Conservation (phyloP, 768 basidiomycete species). For the Auricularia cornea region DNA sequence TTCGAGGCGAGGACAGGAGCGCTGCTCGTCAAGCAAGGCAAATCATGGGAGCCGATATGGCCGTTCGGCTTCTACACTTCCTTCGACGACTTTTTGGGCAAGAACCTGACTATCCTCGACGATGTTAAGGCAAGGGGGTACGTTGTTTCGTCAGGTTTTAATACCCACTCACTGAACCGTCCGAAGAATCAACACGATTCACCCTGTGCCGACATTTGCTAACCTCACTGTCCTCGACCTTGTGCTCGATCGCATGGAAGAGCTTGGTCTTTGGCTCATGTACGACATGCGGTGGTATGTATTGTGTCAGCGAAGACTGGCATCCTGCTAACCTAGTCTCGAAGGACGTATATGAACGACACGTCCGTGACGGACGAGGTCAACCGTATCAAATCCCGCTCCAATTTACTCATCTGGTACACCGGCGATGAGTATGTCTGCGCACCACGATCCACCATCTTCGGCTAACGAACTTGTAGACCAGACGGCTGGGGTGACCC, state of each 20-base stretch:
- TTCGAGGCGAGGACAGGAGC: conserved; percentile 19
- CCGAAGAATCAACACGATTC: conserved; percentile 34
- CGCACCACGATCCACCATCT: conserved; percentile 1
- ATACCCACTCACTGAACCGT: neutral
- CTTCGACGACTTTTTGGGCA: conserved; percentile 45
- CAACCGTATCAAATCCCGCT: conserved; percentile 52
- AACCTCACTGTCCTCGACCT: conserved; percentile 48
- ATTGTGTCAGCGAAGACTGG: neutral
- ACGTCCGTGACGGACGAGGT: conserved; percentile 61
- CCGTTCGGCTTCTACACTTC: conserved; percentile 69
- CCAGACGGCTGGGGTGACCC: conserved; percentile 63
- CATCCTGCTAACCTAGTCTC: no score
- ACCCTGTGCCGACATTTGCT: conserved; percentile 60
- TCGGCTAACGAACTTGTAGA: neutral
- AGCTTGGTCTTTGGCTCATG: conserved; percentile 64
- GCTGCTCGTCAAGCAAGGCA: conserved; percentile 12
- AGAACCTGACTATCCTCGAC: conserved; percentile 44
- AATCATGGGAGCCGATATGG: conserved; percentile 32
- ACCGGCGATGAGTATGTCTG: conserved; percentile 53
- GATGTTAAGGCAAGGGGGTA: conserved; percentile 53
- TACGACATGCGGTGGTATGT: conserved; percentile 67
- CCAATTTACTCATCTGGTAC: conserved; percentile 64
- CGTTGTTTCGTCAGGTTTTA: conserved; percentile 19
- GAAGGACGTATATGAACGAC: conserved; percentile 53
- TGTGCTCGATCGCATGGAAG: conserved; percentile 64